Base-by-base conservation (phyloP, 352 stramenopile genomes). In the Phytophthora pisi region DNA sequence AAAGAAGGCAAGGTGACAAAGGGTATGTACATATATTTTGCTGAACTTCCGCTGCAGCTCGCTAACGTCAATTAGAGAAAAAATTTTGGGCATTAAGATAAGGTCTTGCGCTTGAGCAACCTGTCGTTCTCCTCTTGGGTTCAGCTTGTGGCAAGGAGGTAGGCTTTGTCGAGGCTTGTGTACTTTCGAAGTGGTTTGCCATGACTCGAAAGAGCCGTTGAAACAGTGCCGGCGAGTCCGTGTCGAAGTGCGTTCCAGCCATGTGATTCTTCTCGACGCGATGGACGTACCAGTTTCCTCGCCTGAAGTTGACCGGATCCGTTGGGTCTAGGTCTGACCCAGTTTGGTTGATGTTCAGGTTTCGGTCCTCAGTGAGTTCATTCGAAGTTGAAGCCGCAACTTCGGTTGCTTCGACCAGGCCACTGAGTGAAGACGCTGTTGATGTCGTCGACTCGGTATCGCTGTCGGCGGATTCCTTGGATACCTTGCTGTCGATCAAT, bases 191-290 rank as follows among this genome's bases (percentile, higher is more conserved):
- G 40, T 77, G 70, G 31, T 54, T 61, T 6, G 42, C 51, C 58
- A 92, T 79, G 51, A 90, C 58, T n/a, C 40, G 69, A 62, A 94
- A 89, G 38, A 94, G 81, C 31, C 74, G 81, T 46, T 79, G 64
- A 67, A 85, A 89, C 8, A 94, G 61, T 42, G 81, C 77, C 1
- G 67, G 59, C 24, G 86, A 75, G 38, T 90, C 75, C 24, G 63
- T 67, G 51, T 94, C 82, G 47, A 84, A 90, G 56, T 79, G 72
- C 4, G 84, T 92, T 2, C 82, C 84, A 46, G 78, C 75, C 61
- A 94, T 68, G 71, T 94, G 86, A 57, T 92, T 92, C 52, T 74
- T 84, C 24, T 81, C 52, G 23, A 92, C 78, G n/a, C 76, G 77
- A 38, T 90, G 87, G 23, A 90, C 78, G 61, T 92, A 87, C 84